Conservation (phyloP, 2,329 filamentous ascomycete species). For the Nannizzia gypsea region DNA sequence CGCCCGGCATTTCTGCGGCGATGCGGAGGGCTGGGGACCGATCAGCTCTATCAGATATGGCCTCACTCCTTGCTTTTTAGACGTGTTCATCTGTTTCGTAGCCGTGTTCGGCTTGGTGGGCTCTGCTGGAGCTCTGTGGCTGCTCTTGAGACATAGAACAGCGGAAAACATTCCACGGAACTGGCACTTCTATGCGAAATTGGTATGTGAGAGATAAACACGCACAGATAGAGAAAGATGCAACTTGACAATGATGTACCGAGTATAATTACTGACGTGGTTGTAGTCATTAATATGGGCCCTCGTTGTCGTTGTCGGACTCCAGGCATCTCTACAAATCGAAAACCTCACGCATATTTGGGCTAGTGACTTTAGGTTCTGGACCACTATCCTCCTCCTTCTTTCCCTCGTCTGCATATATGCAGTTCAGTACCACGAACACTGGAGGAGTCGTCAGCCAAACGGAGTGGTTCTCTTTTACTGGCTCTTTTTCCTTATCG, state of each 20-base stretch:
- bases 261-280: background rate
- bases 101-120: constrained; percentile 67
- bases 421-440: constrained; percentile 73
- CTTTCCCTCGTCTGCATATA: constrained; percentile 64
- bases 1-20: constrained; percentile 66
- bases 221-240: too few species aligned
- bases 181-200: constrained; percentile 85
- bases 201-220: constrained; percentile 50
- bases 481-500: constrained; percentile 77
- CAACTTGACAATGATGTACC: background rate
- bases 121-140: constrained; percentile 67
- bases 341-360: constrained; percentile 56
- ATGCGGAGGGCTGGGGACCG: constrained; percentile 90
- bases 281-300: constrained; percentile 50
- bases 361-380: constrained; percentile 74
- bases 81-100: constrained; percentile 71
- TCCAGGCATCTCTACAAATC: constrained; percentile 67
- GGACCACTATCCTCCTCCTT: constrained; percentile 62
- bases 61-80: constrained; percentile 94
- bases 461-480: constrained; percentile 85
- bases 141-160: constrained; percentile 59
- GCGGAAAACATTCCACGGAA: constrained; percentile 61
- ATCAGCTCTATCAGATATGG: constrained; percentile 79
- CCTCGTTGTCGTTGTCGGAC: constrained; percentile 55
- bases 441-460: constrained; percentile 67